Base-by-base conservation (phyloP, 1,284 basidiomycete genomes). In the Sporisorium graminicola region DNA sequence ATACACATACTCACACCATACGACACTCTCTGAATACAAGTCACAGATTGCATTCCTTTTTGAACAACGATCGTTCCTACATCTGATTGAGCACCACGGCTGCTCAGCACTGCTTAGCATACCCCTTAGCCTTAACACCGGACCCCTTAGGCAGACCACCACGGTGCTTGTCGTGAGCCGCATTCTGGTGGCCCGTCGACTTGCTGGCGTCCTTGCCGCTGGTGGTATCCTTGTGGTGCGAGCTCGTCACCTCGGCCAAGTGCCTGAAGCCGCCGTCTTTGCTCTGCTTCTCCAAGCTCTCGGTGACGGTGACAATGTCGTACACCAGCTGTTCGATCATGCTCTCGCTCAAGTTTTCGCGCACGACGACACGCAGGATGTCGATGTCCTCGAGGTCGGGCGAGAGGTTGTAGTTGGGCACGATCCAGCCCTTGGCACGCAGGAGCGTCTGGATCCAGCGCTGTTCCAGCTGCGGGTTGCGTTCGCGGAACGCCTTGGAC, bases 371-470 rank as follows among this genome's bases (percentile, higher is more conserved):
- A 33, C 84, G 79, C 9, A 85, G 67, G 37, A 85, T 82, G 42
- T 85, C 79, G 20, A 81, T 69, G 9, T 79, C 29, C 55, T 79
- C 72, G 31, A 81, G 63, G 43, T 69, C 67, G 29, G 79, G 79
- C 20, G 70, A 60, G 31, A 85, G 79, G 57, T 77, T 73, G 68
- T 85, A 85, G 74, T 84, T 82, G 53, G 81, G 77, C 14, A 85
- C 82, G 57, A 85, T 90, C 91, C 93, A 94, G 71, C 92, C 92
- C 84, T 91, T 92, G 16, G 89, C 87, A 53, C 93, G 88, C 27
- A 95, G 87, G 2, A 94, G 87, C 0, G 90, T 91, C 83, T 98
- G 95, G 46, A 98, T 90, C 93, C 94, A 96, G 70, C 90, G 90
- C 86, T 98, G 95, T 86, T 95, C 67, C 22, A 85, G 67, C 13